Percentiles rank a stretch among this genome's conserved stretches.
Evolutionary conservation across 768 basidiomycete genomes (phyloP).

Genomic region (Naganishia randhawae): DNA sequence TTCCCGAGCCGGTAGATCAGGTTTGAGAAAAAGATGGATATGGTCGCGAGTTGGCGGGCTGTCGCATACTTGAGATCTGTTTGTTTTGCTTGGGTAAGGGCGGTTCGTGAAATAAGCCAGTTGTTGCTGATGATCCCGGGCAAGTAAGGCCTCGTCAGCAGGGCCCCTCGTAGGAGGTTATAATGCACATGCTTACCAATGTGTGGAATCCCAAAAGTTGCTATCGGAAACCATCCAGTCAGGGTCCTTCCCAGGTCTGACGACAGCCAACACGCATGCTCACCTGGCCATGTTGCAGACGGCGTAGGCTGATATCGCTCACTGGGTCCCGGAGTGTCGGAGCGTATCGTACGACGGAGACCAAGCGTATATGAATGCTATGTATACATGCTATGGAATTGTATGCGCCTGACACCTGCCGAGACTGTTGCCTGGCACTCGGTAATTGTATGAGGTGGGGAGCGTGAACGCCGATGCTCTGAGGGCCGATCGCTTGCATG

Average conservation of each 20-base stretch:
- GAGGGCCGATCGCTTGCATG: too few relatives aligned
- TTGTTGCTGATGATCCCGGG: constrained; percentile 62
- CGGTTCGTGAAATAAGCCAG: constrained; percentile 81
- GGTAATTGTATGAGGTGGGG: background rate
- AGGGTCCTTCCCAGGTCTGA: too few relatives aligned
- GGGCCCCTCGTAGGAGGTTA: constrained; percentile 23
- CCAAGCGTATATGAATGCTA: background rate
- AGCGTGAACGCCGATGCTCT: too few relatives aligned
- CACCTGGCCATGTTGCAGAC: constrained; percentile 25
- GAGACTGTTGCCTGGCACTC: background rate
- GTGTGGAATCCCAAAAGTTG: constrained; percentile 88
- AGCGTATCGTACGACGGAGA: background rate
- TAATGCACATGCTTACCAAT: constrained; percentile 62
- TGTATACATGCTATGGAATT: background rate
- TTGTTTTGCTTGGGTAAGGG: constrained; percentile 66
- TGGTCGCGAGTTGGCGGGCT: constrained; percentile 72
- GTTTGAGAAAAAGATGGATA: constrained; percentile 84
- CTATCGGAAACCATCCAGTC: background rate
- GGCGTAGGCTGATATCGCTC: background rate
- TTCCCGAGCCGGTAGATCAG: constrained; percentile 78
- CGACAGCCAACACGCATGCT: background rate
- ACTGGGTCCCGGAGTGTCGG: background rate
- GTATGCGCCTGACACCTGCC: too few relatives aligned
- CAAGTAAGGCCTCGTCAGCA: constrained; percentile 32
- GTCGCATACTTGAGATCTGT: constrained; percentile 76